Base-by-base conservation (phyloP, 768 basidiomycete species). In the Russula ochroleuca region DNA sequence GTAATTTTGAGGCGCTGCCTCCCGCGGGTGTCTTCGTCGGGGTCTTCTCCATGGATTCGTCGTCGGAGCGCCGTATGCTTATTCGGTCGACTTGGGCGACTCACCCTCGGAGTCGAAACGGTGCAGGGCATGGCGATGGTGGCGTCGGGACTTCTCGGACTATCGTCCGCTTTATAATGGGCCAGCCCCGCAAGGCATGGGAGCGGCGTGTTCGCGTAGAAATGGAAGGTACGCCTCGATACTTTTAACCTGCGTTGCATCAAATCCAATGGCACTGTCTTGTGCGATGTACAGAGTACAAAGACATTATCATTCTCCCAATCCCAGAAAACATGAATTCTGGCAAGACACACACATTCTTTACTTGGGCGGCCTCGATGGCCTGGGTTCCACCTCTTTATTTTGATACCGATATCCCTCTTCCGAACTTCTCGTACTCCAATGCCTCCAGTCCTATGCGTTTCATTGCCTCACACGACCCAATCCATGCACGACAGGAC, bases 311-410 rank as follows among this genome's bases (percentile, higher is more conserved):
- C 66, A 80, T 95, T 53, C 80, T 97, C 49, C 90, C 92, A 31
- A 85, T 87, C 49, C 71, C 83, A 11, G 96, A 98, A 77, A 97
- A 98, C 74, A 98, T 98, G 96, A 98, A 98, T 75, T 78, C 82
- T 53, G 96, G 96, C 61, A 98, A 98, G 75, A 90, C 91, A 5
- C 81, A 96, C 71, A 84, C 88, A 2, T 98, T 87, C 77, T 98
- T 94, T 78, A 83, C 85, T 15, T 98, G 96, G 96, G 92, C 95
- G 5, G 84, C 91, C 41, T 83, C 86, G 70, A 86, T 91, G 69
- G 94, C 94, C 11, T 94, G 91, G 83, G 93, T 98, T 0, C 94
- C 94, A 47, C 87, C 90, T 21, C 78, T 88, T 43, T 87, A 87
- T 71, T 73, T 75, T 68, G 76, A 81, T 67, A 75, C 78, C 56